A percentile compares a stretch with the other conserved stretches of the same genome.
Conservation (phyloP, 202 grass and related monocot genomes). For the Brachypodium distachyon region DNA sequence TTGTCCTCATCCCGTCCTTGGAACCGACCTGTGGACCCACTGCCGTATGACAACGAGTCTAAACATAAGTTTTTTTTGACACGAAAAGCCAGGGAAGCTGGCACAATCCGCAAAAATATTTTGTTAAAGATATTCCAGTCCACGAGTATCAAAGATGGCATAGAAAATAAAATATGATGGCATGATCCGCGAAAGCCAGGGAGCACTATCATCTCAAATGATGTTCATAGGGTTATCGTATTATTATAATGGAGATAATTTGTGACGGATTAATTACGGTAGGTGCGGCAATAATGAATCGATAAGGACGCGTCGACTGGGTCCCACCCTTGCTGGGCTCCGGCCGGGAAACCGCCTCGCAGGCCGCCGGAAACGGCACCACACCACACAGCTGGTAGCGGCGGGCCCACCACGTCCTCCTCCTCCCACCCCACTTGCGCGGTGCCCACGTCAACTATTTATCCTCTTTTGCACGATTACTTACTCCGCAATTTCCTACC, state of each 20-base stretch:
- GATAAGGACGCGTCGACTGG: constrained; percentile 5
- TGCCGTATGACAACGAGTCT: background rate
- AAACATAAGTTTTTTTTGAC: too few relatives aligned
- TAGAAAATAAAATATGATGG: too few relatives aligned
- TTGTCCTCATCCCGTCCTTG: background rate
- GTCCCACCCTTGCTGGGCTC: too few relatives aligned
- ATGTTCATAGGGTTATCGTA: too few relatives aligned
- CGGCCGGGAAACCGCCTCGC: constrained; percentile 31
- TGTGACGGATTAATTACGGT: background rate
- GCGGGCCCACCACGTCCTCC: constrained; percentile 8
- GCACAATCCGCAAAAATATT: background rate
- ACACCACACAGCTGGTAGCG: constrained; percentile 6
- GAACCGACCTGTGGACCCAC: background rate
- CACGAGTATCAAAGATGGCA: too few relatives aligned
- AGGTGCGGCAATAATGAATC: background rate
- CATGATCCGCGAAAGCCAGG: too few relatives aligned
- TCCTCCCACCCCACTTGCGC: constrained; percentile 10
- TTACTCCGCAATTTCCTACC: background rate
- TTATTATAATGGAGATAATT: too few relatives aligned
- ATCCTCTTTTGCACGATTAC: background rate
- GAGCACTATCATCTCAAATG: too few relatives aligned
- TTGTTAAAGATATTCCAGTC: too few relatives aligned
- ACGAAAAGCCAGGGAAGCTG: background rate
- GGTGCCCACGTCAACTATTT: constrained; percentile 22
- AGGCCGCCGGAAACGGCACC: constrained; percentile 12